A percentile compares a stretch with the other conserved stretches of the same genome.
Evolutionary conservation across 176 grass and related monocot species (phyloP).

Genomic region (Phyllostachys edulis): DNA sequence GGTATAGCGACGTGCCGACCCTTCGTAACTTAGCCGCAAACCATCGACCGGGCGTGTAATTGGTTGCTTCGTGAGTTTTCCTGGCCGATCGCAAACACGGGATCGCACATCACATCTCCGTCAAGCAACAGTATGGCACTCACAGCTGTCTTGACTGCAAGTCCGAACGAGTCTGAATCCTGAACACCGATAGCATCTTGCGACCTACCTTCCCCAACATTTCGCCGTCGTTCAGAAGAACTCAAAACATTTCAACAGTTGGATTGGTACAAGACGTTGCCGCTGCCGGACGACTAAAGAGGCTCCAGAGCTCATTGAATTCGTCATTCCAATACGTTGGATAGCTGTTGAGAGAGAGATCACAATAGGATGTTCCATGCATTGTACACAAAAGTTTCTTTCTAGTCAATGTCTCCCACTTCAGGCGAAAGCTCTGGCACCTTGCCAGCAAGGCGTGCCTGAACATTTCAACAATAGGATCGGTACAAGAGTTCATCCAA

Average conservation of each 20-base stretch:
- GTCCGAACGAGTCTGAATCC: background rate
- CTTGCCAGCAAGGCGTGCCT: background rate
- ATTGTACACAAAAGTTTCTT: background rate
- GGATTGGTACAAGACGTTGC: background rate
- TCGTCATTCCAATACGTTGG: background rate
- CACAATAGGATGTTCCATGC: background rate
- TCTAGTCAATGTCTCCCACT: background rate
- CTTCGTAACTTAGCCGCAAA: background rate
- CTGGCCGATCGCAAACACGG: background rate
- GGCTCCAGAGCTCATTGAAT: background rate
- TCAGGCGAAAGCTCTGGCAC: background rate
- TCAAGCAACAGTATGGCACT: background rate
- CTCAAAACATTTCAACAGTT: background rate
- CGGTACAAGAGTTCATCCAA: background rate
- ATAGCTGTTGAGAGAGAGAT: background rate
- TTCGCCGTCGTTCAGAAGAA: background rate
- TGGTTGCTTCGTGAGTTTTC: background rate
- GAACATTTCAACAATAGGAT: constrained; percentile 10
- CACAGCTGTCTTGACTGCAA: background rate
- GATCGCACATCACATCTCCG: background rate
- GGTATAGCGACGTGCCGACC: background rate
- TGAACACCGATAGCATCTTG: background rate
- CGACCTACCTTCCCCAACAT: background rate
- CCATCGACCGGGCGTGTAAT: background rate
- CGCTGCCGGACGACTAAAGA: background rate